Evolutionary conservation across 768 basidiomycete species (phyloP).

Genomic region (Tulasnella sp.): DNA sequence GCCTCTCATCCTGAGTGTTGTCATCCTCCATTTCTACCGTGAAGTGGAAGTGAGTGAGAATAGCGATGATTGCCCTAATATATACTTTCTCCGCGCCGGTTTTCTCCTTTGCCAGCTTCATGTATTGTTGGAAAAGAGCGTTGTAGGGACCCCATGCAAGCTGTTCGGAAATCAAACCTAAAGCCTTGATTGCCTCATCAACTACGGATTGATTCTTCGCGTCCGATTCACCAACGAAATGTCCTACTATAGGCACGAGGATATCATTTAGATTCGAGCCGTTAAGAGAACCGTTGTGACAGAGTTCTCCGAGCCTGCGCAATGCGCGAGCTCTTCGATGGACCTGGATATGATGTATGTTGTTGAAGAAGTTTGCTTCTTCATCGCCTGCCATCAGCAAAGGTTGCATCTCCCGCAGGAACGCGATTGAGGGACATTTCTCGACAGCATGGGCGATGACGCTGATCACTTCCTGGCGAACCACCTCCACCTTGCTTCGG

Average conservation of each 20-base stretch:
- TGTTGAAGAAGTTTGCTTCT: slow-evolving; percentile 95
- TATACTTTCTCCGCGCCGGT: slow-evolving; percentile 63
- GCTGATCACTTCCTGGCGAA: slow-evolving; percentile 69
- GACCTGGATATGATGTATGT: slow-evolving; percentile 84
- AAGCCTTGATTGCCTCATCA: slow-evolving; percentile 73
- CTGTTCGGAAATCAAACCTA: slow-evolving; percentile 62
- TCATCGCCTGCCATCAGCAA: slow-evolving; percentile 78
- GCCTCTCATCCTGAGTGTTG: not conserved
- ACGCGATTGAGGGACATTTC: slow-evolving; percentile 42
- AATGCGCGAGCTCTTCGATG: slow-evolving; percentile 82
- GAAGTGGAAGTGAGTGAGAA: slow-evolving; percentile 88
- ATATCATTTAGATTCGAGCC: slow-evolving; percentile 64
- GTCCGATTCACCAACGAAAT: slow-evolving; percentile 50
- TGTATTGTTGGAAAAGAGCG: slow-evolving; percentile 63
- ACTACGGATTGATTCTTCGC: slow-evolving; percentile 69
- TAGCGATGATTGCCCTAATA: slow-evolving; percentile 68
- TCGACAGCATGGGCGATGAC: slow-evolving; percentile 66
- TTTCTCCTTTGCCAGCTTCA: slow-evolving; percentile 54
- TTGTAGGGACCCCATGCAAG: slow-evolving; percentile 80
- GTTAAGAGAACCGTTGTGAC: slow-evolving; percentile 48
- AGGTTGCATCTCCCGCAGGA: slow-evolving; percentile 65
- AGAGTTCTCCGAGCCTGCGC: slow-evolving; percentile 67
- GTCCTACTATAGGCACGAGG: slow-evolving; percentile 76
- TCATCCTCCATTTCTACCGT: slow-evolving; percentile 45
- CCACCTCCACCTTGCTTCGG: slow-evolving; percentile 67